These are phyloP conservation scores for Scleromitrula shiraiana DNA, from an alignment of 2,329 filamentous ascomycete species.

Conservation along the genomic window DNA sequence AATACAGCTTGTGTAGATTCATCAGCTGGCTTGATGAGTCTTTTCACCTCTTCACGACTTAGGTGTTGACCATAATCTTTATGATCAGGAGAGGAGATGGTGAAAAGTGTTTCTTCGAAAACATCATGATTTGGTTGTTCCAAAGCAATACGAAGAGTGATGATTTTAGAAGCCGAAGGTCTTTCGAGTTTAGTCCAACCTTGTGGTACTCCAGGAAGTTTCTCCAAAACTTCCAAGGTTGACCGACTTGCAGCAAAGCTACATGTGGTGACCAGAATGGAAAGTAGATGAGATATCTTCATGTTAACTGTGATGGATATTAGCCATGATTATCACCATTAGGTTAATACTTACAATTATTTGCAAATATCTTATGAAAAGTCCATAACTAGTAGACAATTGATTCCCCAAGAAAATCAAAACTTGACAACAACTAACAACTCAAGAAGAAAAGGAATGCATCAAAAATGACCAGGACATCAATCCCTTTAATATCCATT, in stretches of 20 bases:
- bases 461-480: background rate
- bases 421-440: too few species aligned
- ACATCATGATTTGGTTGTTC: constrained; percentile 37
- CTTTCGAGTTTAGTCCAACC: constrained; percentile 20
- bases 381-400: too few species aligned
- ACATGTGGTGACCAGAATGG: background rate
- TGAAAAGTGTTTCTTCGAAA: constrained; percentile 35
- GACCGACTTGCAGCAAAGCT: constrained; percentile 7
- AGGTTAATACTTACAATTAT: too few species aligned
- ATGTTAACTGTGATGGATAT: constrained; percentile 1
- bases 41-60: constrained; percentile 41
- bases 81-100: constrained; percentile 39
- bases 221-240: constrained; percentile 19
- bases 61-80: constrained; percentile 46
- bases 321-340: too few species aligned
- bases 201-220: constrained; percentile 16
- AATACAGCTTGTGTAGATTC: constrained; percentile 44
- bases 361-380: too few species aligned
- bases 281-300: constrained; percentile 4
- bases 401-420: background rate
- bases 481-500: background rate
- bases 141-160: constrained; percentile 26
- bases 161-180: constrained; percentile 12
- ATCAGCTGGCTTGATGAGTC: constrained; percentile 43
- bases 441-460: too few species aligned